Conservation (phyloP, 2,329 filamentous ascomycete genomes). For the Clonostachys solani region DNA sequence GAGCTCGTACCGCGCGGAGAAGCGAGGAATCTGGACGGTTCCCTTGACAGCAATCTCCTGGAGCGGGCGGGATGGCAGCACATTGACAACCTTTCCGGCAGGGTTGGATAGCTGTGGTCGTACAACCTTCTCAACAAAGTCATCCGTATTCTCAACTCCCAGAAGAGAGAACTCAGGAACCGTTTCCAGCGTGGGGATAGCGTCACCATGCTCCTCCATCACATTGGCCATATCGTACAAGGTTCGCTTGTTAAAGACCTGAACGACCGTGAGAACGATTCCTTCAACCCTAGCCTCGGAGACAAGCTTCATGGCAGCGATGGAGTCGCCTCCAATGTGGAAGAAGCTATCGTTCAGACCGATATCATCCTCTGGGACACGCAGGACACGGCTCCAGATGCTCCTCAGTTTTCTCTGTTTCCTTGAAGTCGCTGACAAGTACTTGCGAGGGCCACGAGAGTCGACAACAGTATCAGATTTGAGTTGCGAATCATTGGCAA, state of each 20-base stretch:
- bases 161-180: conserved; percentile 49
- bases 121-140: conserved; percentile 42
- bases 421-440: conserved; percentile 29
- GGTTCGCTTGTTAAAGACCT: conserved; percentile 46
- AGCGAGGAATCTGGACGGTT: conserved; percentile 53
- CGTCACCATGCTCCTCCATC: conserved; percentile 27
- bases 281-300: conserved; percentile 45
- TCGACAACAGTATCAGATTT: conserved; percentile 2
- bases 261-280: conserved; percentile 45
- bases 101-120: conserved; percentile 45
- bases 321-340: conserved; percentile 55
- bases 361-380: conserved; percentile 38
- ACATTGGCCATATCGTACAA: conserved; percentile 48
- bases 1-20: conserved; percentile 59
- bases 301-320: conserved; percentile 57
- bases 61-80: conserved; percentile 53
- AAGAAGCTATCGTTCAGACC: conserved; percentile 56
- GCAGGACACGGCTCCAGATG: conserved; percentile 44
- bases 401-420: conserved; percentile 37
- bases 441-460: conserved; percentile 12
- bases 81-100: conserved; percentile 46
- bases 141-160: conserved; percentile 25
- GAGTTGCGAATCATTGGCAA: conserved; percentile 4
- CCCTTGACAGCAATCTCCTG: conserved; percentile 56
- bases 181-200: conserved; percentile 10